Evolutionary conservation across 306 rosid species (phyloP), one percentile per base, ranked within the genome.

Genomic region (Quercus wislizeni): DNA sequence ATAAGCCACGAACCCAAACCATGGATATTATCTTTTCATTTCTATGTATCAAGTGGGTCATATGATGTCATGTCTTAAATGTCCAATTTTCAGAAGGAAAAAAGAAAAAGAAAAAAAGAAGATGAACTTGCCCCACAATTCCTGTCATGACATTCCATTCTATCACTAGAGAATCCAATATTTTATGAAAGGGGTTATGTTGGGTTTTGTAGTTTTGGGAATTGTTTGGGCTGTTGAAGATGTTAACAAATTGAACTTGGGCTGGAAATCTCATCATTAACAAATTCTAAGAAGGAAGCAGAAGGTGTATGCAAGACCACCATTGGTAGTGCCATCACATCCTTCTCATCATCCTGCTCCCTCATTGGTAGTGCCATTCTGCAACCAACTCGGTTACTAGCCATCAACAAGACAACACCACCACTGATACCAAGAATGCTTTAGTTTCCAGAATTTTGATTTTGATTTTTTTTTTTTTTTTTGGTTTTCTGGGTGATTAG

Each of bases 271-370:
- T 59, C 65, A 23, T 23, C 12, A 59, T 4, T 25, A 27, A 59
- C 9, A 23, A 20, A 20, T 21, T 27, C 12, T 59, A 23, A 59
- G 65, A 59, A 59, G 65, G 30, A 27, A 67, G 23, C 46, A 35
- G 33, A 15, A 65, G 14, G 21, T 67, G 46, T n/a, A 11, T 31
- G 46, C 23, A 67, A 30, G 23, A 67, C 46, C 51, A 33, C 33
- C 71, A 67, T 3, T 30, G 12, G 52, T 8, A 20, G 73, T 5
- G 54, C 31, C 73, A 69, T 69, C 73, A 69, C 43, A 69, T 69
- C 17, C 73, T 69, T 27, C 73, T 63, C 69, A n/a, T 27, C 43
- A 69, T 69, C 17, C 73, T 69, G 55, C 73, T 63, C 69, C 43
- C 55, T 69, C 25, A 41, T n/a, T 35, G 54, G 4, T 9, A 10